These are phyloP conservation scores for Protostelium mycophagum DNA, from an alignment of 78 protist species.

Conservation along the genomic window DNA sequence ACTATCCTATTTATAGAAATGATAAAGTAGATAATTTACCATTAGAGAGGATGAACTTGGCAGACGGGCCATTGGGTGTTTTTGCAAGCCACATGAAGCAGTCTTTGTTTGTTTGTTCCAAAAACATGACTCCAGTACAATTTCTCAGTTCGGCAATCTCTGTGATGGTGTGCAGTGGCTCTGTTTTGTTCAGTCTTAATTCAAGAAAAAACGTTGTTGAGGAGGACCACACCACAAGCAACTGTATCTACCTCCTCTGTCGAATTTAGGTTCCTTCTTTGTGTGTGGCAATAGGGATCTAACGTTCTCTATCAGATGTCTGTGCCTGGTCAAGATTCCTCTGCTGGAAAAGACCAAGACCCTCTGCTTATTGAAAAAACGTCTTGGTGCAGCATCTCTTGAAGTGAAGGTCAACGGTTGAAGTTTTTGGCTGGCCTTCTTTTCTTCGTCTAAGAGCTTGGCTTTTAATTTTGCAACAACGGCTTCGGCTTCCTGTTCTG, in stretches of 20 bases:
- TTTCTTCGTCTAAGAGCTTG: background rate
- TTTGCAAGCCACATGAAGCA: constrained; percentile 81
- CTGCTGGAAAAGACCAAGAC: constrained; percentile 42
- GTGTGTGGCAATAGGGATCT: constrained; percentile 84
- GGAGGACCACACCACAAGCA: background rate
- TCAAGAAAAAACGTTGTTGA: background rate
- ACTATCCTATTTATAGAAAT: background rate
- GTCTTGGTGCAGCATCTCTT: background rate
- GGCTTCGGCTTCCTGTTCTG: background rate
- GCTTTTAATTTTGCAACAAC: background rate
- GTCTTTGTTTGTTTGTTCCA: constrained; percentile 77
- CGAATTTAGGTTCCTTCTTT: constrained; percentile 50
- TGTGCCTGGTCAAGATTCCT: constrained; percentile 40
- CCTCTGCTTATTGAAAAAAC: constrained; percentile 38
- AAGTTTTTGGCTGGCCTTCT: background rate
- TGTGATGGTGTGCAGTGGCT: constrained; percentile 43
- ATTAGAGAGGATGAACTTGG: constrained; percentile 79
- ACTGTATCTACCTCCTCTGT: background rate
- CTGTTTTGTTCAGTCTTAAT: constrained; percentile 39
- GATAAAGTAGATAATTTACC: constrained; percentile 14
- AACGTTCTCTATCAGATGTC: constrained; percentile 86
- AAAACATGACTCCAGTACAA: constrained; percentile 73
- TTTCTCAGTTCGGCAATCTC: constrained; percentile 75
- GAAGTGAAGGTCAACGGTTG: background rate
- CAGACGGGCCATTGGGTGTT: constrained; percentile 89